Base-by-base conservation (phyloP, 345 rosid species). In the Rhodamnia rubescens region DNA sequence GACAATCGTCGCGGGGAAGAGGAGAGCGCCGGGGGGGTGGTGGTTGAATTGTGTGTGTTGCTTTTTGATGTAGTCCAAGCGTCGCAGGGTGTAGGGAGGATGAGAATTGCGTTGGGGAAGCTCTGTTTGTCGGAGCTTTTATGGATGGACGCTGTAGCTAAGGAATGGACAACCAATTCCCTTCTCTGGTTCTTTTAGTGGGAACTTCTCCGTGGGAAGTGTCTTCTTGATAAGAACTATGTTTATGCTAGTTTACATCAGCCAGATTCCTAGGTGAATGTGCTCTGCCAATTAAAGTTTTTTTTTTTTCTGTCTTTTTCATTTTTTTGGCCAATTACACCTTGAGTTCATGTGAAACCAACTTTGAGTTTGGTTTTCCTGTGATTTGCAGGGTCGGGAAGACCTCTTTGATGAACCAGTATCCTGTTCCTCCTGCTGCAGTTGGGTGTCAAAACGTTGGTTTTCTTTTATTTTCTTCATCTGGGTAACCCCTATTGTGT, bases 361-460 rank as follows among this genome's bases (percentile, higher is more conserved):
- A 36, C 6, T 42, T 83, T 85, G 49, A 22, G 64, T 83, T 42
- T 54, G 22, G 26, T 86, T 53, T 24, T 54, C 57, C 84, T 81
- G 75, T 90, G 84, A 85, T 87, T 82, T 90, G 83, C 92, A 97
- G 99, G 93, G 99, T 97, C 22, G 98, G 99, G 78, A 97, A 95
- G 93, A 97, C 98, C 59, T 97, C 98, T 21, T 91, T 95, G 95
- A 97, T 97, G 98, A 97, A 96, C 87, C 99, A 96, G 97, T 97
- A 95, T 90, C 94, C 95, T 90, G 26, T 69, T 69, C 47, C 26
- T 69, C 26, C 26, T 21, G 47, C 80, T 53, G 21, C 83, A 64
- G 40, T 86, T 24, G 5, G 8, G 26, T 51, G 26, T 7, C 21
- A 0, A 6, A n/a, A 49, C 50, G 26, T 36, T 52, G 15, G 36